phyloP scores from a whole-genome alignment of 2,329 filamentous ascomycete genomes.

The Iodosphaeria phyllophila region DNA sequence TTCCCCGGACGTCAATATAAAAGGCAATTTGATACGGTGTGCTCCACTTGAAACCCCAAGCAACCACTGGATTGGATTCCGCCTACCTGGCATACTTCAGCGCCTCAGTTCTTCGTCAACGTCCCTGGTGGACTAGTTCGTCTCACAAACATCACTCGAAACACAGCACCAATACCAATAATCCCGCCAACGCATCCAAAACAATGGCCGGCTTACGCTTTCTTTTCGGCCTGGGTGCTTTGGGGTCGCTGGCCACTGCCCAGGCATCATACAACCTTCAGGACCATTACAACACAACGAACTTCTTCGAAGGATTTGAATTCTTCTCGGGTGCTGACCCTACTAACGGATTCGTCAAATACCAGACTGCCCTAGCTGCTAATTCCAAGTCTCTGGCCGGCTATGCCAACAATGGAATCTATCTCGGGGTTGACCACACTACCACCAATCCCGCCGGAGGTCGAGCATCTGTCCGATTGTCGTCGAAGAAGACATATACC shows the following conservation, averaged over 20 bases:
- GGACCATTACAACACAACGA: constrained; percentile 27
- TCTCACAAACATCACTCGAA: too few species aligned
- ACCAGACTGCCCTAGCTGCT: constrained; percentile 40
- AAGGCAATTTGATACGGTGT: too few species aligned
- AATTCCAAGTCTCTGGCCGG: constrained; percentile 37
- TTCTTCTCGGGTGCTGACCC: constrained; percentile 45
- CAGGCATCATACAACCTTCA: constrained; percentile 22
- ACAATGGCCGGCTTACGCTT: too few species aligned
- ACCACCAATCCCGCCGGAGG: constrained; percentile 35
- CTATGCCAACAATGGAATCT: constrained; percentile 34
- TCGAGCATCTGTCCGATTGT: constrained; percentile 51
- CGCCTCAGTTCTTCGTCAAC: too few species aligned
- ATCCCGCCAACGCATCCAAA: too few species aligned
- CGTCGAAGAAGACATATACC: constrained; percentile 46
- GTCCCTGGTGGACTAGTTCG: too few species aligned
- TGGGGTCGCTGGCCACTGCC: constrained; percentile 4
- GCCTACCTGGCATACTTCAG: too few species aligned
- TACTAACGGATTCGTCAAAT: constrained; percentile 57
- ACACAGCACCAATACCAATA: too few species aligned
- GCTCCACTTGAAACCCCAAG: too few species aligned
- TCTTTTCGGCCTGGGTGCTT: too few species aligned
- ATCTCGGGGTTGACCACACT: constrained; percentile 49
- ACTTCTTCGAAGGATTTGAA: constrained; percentile 36
- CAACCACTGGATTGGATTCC: too few species aligned
- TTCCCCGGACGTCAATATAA: too few species aligned